phyloP scores from a whole-genome alignment of 202 grass and related monocot species.

The Schoenoplectus triqueter region DNA sequence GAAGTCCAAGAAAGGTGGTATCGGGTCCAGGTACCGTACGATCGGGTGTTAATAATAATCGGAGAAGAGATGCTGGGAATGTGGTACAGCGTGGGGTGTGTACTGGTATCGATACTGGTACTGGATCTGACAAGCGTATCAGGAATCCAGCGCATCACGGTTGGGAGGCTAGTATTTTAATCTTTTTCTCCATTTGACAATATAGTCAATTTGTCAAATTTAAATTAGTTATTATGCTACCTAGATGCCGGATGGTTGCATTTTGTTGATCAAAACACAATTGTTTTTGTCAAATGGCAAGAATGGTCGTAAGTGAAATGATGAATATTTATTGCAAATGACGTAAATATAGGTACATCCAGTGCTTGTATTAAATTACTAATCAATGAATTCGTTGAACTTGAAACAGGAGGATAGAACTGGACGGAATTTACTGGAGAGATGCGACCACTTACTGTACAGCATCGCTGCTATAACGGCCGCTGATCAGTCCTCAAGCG shows the following conservation, averaged over 20 bases:
- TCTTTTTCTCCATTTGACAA: background rate
- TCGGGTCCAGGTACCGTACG: background rate
- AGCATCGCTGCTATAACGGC: slow-evolving; percentile 79
- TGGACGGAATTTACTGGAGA: slow-evolving; percentile 62
- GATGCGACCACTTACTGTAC: slow-evolving; percentile 71
- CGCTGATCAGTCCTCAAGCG: slow-evolving; percentile 42
- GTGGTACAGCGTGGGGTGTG: background rate
- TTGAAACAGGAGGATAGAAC: slow-evolving; percentile 29
- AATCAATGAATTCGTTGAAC: background rate
- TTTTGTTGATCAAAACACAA: background rate
- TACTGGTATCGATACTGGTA: slow-evolving; percentile 20
- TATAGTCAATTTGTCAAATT: slow-evolving; percentile 2
- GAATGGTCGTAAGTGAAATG: background rate
- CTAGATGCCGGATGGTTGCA: no score
- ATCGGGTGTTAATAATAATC: slow-evolving; percentile 4
- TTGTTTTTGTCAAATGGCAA: background rate
- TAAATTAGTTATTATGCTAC: background rate
- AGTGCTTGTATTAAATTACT: background rate
- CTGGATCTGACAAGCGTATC: slow-evolving; percentile 10
- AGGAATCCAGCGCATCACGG: background rate
- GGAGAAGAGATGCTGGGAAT: slow-evolving; percentile 27
- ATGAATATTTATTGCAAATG: background rate
- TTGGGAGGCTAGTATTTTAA: slow-evolving; percentile 30
- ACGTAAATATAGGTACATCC: background rate
- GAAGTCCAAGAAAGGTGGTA: slow-evolving; percentile 26